Conservation (phyloP, 2,329 filamentous ascomycete species). For the Aspergillus piperis region DNA sequence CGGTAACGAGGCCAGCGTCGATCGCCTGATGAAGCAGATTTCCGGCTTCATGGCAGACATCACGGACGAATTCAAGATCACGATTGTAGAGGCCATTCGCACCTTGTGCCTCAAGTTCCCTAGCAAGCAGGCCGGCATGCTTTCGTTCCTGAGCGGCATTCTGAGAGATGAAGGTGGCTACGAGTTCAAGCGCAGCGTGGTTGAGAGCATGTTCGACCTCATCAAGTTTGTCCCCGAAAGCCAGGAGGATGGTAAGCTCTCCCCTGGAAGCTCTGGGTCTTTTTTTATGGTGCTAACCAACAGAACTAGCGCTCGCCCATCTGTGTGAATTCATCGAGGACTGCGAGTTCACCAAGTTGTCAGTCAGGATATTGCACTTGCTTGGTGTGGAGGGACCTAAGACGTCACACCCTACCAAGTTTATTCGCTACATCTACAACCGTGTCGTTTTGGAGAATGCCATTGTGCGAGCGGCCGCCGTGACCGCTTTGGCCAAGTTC, state of each 20-base stretch:
- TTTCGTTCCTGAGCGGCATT: conserved; percentile 95
- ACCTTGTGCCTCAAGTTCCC: conserved; percentile 97
- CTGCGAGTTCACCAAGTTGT: conserved; percentile 97
- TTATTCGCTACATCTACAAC: conserved; percentile 99
- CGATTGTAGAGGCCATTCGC: conserved; percentile 97
- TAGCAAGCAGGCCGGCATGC: conserved; percentile 96
- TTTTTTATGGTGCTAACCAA: conserved; percentile 22
- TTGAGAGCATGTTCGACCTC: conserved; percentile 98
- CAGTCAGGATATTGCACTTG: conserved; percentile 90
- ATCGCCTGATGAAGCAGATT: conserved; percentile 98
- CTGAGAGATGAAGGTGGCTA: conserved; percentile 95
- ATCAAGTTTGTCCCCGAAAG: conserved; percentile 97
- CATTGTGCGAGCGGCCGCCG: conserved; percentile 89
- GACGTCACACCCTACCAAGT: conserved; percentile 94
- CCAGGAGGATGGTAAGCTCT: conserved; percentile 60
- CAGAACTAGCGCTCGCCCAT: conserved; percentile 71
- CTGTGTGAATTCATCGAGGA: conserved; percentile 99
- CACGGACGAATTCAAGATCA: conserved; percentile 99
- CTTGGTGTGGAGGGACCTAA: conserved; percentile 93
- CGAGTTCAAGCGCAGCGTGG: conserved; percentile 95
- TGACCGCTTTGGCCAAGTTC: conserved; percentile 94
- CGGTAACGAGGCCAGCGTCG: conserved; percentile 94
- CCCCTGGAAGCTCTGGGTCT: neutral
- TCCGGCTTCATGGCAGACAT: conserved; percentile 98
- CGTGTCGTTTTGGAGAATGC: conserved; percentile 96